phyloP scores from a whole-genome alignment of 768 basidiomycete species.

The Hortiboletus campestris region DNA sequence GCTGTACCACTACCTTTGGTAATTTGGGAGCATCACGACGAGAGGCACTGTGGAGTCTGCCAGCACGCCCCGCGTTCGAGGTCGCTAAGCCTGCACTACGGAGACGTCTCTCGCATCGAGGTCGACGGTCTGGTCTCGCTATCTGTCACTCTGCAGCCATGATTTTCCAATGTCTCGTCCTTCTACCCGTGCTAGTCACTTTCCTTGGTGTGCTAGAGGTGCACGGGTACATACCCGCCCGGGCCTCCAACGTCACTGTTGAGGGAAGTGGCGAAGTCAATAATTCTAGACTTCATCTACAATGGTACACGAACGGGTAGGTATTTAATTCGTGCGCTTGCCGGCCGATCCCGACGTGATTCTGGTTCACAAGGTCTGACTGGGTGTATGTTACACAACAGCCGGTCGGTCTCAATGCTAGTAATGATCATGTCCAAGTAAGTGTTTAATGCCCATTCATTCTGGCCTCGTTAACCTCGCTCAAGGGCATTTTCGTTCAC shows the following conservation, averaged over 20 bases:
- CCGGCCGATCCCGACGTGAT: constrained; percentile 8
- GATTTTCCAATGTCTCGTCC: constrained; percentile 5
- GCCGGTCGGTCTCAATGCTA: constrained; percentile 48
- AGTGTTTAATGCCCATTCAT: constrained; percentile 9
- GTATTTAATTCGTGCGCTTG: constrained; percentile 5
- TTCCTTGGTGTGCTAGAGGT: constrained; percentile 10
- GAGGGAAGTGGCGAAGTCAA: constrained; percentile 54
- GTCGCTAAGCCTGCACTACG: neutral
- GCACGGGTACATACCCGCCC: constrained; percentile 67
- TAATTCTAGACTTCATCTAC: constrained; percentile 46
- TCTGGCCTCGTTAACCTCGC: neutral
- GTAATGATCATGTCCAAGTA: constrained; percentile 54
- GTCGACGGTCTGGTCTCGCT: constrained; percentile 4
- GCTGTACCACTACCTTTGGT: neutral
- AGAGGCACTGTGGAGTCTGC: neutral
- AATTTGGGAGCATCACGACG: neutral
- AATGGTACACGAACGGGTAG: constrained; percentile 58
- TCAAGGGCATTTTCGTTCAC: constrained; percentile 77
- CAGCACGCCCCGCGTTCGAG: constrained; percentile 8
- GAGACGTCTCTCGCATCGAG: constrained; percentile 12
- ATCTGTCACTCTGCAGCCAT: constrained; percentile 9
- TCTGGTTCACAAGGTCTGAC: constrained; percentile 41
- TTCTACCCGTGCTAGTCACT: constrained; percentile 7
- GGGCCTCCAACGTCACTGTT: constrained; percentile 63
- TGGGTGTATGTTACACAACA: constrained; percentile 58